phyloP scores from a whole-genome alignment of 129 eudicot genomes.

The Flaveria sonorensis region DNA sequence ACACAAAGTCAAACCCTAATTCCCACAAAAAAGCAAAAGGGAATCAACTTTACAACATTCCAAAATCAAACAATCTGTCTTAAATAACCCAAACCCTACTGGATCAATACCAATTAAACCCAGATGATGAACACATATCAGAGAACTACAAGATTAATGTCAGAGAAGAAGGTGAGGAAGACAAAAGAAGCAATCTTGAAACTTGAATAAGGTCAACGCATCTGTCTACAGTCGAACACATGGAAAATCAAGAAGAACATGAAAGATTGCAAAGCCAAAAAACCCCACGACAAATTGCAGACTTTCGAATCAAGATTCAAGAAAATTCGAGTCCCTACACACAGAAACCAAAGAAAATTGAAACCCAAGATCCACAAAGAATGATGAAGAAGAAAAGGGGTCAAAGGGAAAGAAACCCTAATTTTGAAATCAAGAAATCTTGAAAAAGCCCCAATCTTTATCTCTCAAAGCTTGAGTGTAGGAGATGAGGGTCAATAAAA shows the following conservation, averaged over 20 bases:
- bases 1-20: constrained; percentile 49
- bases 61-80: constrained; percentile 50
- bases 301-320: constrained; percentile 18
- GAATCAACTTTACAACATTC: constrained; percentile 53
- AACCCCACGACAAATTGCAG: constrained; percentile 19
- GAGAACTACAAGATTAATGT: constrained; percentile 22
- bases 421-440: constrained; percentile 27
- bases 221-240: constrained; percentile 28
- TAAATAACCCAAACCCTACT: constrained; percentile 43
- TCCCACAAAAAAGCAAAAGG: constrained; percentile 49
- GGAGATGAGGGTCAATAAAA: constrained; percentile 33
- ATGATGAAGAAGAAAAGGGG: constrained; percentile 8
- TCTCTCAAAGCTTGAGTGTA: constrained; percentile 11
- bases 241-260: constrained; percentile 30
- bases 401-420: constrained; percentile 31
- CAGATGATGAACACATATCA: constrained; percentile 25
- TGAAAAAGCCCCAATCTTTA: constrained; percentile 30
- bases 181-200: constrained; percentile 27
- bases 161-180: constrained; percentile 8
- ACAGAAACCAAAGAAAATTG: constrained; percentile 22
- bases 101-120: constrained; percentile 27
- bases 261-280: constrained; percentile 29
- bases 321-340: too few species aligned
- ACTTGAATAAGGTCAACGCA: constrained; percentile 35
- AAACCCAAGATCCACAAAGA: constrained; percentile 29